Percentiles rank a stretch among this genome's conserved stretches.
phyloP scores from a whole-genome alignment of 2,329 filamentous ascomycete genomes.

The Talaromyces albobiverticillius region DNA sequence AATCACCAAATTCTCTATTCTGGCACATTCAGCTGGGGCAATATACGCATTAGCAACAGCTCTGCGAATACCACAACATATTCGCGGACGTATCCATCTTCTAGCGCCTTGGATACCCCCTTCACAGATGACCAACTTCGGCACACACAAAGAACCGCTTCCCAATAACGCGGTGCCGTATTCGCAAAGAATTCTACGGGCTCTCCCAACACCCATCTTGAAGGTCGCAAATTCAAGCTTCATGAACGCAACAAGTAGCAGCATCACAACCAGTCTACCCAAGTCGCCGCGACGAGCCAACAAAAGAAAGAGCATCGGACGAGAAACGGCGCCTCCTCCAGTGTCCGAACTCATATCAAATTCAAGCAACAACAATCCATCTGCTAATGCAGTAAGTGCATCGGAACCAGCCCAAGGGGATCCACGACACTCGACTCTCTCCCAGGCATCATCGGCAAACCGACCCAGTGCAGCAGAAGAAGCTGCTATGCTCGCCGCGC shows the following conservation, averaged over 20 bases:
- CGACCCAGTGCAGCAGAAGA: slow-evolving; percentile 1
- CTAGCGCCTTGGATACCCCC: slow-evolving; percentile 91
- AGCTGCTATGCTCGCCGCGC: slow-evolving; percentile 18
- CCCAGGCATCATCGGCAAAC: background rate
- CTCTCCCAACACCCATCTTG: slow-evolving; percentile 83
- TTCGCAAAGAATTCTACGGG: slow-evolving; percentile 84
- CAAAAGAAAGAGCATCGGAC: slow-evolving; percentile 55
- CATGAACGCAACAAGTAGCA: slow-evolving; percentile 86
- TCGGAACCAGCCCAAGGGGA: background rate
- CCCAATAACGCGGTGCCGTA: slow-evolving; percentile 86
- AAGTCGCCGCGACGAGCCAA: slow-evolving; percentile 57
- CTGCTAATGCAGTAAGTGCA: background rate
- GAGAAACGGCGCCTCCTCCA: slow-evolving; percentile 40
- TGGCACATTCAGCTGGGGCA: slow-evolving; percentile 95
- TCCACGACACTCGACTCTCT: slow-evolving; percentile 2
- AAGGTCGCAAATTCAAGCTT: slow-evolving; percentile 95
- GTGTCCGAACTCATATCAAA: slow-evolving; percentile 41
- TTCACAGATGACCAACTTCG: slow-evolving; percentile 81
- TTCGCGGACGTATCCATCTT: slow-evolving; percentile 89
- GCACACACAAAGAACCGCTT: slow-evolving; percentile 68
- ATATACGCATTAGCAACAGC: slow-evolving; percentile 96
- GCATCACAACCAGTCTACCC: slow-evolving; percentile 73
- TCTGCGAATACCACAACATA: slow-evolving; percentile 91
- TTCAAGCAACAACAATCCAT: background rate
- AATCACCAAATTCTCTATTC: slow-evolving; percentile 92